These are phyloP conservation scores for Candida sp. DNA, from an alignment of 1,139 yeast genomes.

Conservation along the genomic window DNA sequence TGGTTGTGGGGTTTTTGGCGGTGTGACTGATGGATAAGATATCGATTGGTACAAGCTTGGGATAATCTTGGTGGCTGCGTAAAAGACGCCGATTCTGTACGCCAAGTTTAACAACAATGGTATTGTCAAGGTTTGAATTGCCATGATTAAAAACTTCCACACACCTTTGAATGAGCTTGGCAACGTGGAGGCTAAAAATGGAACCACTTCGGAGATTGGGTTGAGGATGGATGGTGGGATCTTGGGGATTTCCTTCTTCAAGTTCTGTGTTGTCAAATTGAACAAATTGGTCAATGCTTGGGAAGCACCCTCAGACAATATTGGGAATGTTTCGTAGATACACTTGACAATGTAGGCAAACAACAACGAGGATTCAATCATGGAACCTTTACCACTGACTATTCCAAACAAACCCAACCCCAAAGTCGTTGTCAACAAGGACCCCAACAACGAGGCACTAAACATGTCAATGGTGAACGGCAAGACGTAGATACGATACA, in stretches of 20 bases:
- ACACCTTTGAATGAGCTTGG: slow-evolving; percentile 67
- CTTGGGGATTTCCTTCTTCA: slow-evolving; percentile 42
- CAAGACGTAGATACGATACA: slow-evolving; percentile 82
- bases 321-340: slow-evolving; percentile 89
- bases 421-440: slow-evolving; percentile 75
- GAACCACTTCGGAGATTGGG: slow-evolving; percentile 45
- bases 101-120: slow-evolving; percentile 83
- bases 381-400: slow-evolving; percentile 82
- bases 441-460: slow-evolving; percentile 86
- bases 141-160: slow-evolving; percentile 69
- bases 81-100: slow-evolving; percentile 85
- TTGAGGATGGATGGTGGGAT: slow-evolving; percentile 45
- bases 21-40: slow-evolving; percentile 37
- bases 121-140: slow-evolving; percentile 78
- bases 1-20: slow-evolving; percentile 32
- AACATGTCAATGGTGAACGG: slow-evolving; percentile 72
- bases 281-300: slow-evolving; percentile 41
- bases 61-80: slow-evolving; percentile 92
- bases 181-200: slow-evolving; percentile 55
- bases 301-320: slow-evolving; percentile 60
- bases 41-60: slow-evolving; percentile 67
- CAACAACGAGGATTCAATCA: slow-evolving; percentile 83
- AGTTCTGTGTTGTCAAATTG: slow-evolving; percentile 40
- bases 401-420: slow-evolving; percentile 86
- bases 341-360: slow-evolving; percentile 94